These are phyloP conservation scores for Colletotrichum lupini DNA, from an alignment of 2,329 filamentous ascomycete genomes.

Conservation along the genomic window DNA sequence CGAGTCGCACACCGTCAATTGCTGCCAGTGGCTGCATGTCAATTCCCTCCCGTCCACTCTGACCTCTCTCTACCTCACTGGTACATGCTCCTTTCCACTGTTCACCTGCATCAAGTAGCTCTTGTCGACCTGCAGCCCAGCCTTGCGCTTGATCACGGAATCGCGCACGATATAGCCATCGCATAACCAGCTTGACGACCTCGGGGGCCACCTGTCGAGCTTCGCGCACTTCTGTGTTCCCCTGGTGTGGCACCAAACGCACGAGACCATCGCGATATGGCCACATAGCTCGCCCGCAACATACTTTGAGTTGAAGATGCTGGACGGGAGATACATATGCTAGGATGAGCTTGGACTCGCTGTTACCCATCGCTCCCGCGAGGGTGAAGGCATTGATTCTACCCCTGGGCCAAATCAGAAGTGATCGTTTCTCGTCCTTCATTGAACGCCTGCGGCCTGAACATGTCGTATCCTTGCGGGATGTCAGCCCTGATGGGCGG, in stretches of 20 bases:
- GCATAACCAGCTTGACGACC: background rate
- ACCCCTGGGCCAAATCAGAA: conserved; percentile 87
- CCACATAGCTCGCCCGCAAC: conserved; percentile 25
- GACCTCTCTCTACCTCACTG: background rate
- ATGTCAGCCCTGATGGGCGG: conserved; percentile 85
- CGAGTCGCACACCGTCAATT: conserved; percentile 34
- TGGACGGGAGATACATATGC: conserved; percentile 49
- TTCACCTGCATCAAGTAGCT: conserved; percentile 13
- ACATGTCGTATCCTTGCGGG: conserved; percentile 84
- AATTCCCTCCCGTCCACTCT: conserved; percentile 18
- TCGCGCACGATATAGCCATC: background rate
- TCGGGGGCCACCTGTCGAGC: conserved; percentile 8
- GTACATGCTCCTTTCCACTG: conserved; percentile 10
- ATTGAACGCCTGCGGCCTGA: conserved; percentile 81
- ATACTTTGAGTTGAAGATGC: conserved; percentile 34
- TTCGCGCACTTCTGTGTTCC: conserved; percentile 5
- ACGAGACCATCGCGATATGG: conserved; percentile 28
- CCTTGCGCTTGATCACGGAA: background rate
- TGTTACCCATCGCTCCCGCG: conserved; percentile 91
- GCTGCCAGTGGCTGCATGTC: conserved; percentile 31
- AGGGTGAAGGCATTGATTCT: conserved; percentile 89
- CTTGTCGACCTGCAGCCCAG: conserved; percentile 15
- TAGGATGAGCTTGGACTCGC: conserved; percentile 88
- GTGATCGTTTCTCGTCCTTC: conserved; percentile 82
- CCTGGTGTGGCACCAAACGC: background rate